Evolutionary conservation across 192 early-diverging fungal genomes (phyloP), one percentile per base, ranked within the genome.

Genomic region (Lobulomyces angularis): DNA sequence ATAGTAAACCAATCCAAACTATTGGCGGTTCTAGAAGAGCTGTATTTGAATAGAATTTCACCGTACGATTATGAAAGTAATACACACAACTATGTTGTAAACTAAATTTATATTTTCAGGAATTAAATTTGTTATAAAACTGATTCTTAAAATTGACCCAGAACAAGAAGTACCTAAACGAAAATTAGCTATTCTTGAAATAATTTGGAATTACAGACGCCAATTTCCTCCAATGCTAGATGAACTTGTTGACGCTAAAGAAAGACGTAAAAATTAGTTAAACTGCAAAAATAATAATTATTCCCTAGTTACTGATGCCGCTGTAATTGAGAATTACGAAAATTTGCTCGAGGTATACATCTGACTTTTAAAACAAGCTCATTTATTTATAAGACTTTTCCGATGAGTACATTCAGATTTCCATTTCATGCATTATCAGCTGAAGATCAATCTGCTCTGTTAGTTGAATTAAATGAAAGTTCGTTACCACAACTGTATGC

Each of bases 31-130:
- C 59, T 77, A 8, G 14, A 55, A 3, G 64, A 76, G 22, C 58
- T 53, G 4, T 56, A 65, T 17, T 55, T 71, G 33, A 51, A 35
- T 8, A 41, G 43, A 19, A 42, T 79, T 18, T 72, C 67, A 0
- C 52, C 75, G 0, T 83, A 82, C 50, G 71, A 80, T 45, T 84
- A 84, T 41, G 73, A 81, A 44, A 51, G 75, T 65, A 65, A 65
- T 5, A 1, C 8, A 28, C 23, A 12, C n/a, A 18, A 17, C 17
- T 54, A 14, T 48, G n/a, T n/a, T 31, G 24, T 16, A 27, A 21
- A 8, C 11, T 25, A 23, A 20, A 20, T 14, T 21, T n/a, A 7
- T 12, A 14, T 17, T 65, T 5, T 8, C 26, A 67, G 64, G 52
- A 5, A 40, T 83, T 27, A 56, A 52, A 27, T 82, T 82, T 51